Conservation (phyloP, 805 yeast species). For the Jamesozyma gamospora region DNA sequence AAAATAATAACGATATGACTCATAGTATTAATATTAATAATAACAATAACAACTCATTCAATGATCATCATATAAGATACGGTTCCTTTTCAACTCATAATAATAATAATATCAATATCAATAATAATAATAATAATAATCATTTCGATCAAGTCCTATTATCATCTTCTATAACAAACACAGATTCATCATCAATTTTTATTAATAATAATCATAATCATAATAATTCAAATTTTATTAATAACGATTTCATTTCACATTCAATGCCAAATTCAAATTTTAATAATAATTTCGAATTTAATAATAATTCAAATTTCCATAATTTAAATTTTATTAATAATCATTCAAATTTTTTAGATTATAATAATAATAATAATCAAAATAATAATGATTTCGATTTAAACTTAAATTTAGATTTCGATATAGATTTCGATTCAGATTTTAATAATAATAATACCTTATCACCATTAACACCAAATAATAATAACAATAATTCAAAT, state of each 20-base stretch:
- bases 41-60: neutral
- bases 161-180: neutral
- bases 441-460: neutral
- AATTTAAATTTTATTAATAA: neutral
- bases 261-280: neutral
- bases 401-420: neutral
- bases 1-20: neutral
- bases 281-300: neutral
- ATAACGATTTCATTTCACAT: neutral
- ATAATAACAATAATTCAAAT: neutral
- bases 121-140: too few species aligned
- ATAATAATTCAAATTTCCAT: neutral
- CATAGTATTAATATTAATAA: neutral
- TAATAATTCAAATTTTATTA: neutral
- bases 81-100: constrained; percentile 2
- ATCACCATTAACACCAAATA: neutral
- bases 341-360: neutral
- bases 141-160: neutral
- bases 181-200: neutral
- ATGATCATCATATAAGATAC: neutral
- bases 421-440: neutral
- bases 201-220: too few species aligned
- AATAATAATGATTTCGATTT: neutral
- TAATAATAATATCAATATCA: too few species aligned
- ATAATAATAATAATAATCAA: constrained; percentile 1